These are phyloP conservation scores for Lepidium campestre DNA, from an alignment of 441 rosid species.

Conservation along the genomic window DNA sequence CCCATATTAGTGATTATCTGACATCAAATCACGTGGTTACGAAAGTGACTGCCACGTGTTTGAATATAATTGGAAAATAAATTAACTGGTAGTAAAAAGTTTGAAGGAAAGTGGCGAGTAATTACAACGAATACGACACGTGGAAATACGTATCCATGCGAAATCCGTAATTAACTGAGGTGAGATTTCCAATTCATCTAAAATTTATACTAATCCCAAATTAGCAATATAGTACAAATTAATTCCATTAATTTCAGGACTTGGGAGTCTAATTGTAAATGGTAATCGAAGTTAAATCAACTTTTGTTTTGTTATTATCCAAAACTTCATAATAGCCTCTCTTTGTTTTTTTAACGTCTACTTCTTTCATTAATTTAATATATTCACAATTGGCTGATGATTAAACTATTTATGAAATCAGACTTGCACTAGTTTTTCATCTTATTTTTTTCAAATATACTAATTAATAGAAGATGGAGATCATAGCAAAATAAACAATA, in stretches of 20 bases:
- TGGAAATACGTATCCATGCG: constrained; percentile 21
- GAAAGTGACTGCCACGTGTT: not conserved
- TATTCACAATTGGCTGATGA: too few relatives aligned
- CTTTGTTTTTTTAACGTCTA: not conserved
- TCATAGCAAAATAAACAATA: too few relatives aligned
- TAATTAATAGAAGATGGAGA: too few relatives aligned
- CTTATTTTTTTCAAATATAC: too few relatives aligned
- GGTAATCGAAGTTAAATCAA: constrained; percentile 5
- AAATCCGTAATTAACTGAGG: constrained; percentile 26
- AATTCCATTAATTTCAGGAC: not conserved
- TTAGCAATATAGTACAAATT: constrained; percentile 22
- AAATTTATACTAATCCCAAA: constrained; percentile 5
- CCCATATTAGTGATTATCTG: not conserved
- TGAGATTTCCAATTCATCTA: constrained; percentile 20
- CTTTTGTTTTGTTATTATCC: constrained; percentile 14
- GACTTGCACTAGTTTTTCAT: too few relatives aligned
- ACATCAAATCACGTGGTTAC: too few relatives aligned
- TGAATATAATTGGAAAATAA: not conserved
- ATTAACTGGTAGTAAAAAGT: not conserved
- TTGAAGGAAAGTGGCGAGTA: not conserved
- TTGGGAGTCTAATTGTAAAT: not conserved
- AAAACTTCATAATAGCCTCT: constrained; percentile 5
- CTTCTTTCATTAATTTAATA: not conserved
- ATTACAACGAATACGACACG: constrained; percentile 8
- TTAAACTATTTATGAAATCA: too few relatives aligned